Evolutionary conservation across 2,329 filamentous ascomycete species (phyloP), one percentile per base, ranked within the genome.

Genomic region (Claviceps digitariae): DNA sequence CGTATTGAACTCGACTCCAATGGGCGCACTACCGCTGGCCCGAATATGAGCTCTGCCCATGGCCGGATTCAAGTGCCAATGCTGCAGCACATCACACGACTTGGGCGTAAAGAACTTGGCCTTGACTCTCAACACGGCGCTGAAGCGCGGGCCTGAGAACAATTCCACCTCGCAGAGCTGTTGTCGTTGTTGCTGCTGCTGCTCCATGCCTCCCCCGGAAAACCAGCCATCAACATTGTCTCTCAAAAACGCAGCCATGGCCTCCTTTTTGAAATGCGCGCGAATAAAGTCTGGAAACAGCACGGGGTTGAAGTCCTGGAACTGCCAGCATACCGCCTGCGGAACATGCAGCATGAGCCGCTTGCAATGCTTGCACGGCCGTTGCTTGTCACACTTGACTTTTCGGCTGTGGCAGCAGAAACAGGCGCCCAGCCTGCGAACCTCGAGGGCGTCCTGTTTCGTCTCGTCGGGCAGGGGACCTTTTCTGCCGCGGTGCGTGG

Each of bases 381-480:
- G 67, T 59, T 76, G 71, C 57, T 73, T 72, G 61, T 79, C 76
- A 57, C 78, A 81, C 62, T 74, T 76, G 52, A 81, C 78, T 62
- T 81, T 81, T 57, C 78, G 75, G 54, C 73, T 75, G 60, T 78
- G 76, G 60, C 78, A 81, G 65, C 76, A 78, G 66, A 81, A 81
- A 61, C 78, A 81, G 10, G 78, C 78, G 6, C 78, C 77, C 4
- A 70, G 63, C 34, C 76, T 71, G 17, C 78, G 72, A 12, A 81
- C 76, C 53, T 77, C 71, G 2, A 79, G 67, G 1, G 78, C 78
- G 47, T 70, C 74, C 62, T 78, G 70, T 61, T 79, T 79, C 31
- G 72, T 76, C n/a, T 75, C 72, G 48, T 74, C 69, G 27, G 75
- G 74, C 40, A 81, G 63, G 1, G 77, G 77, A 0, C 78, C 78